Conservation (phyloP, 306 rosid genomes). For the Lotus japonicus region DNA sequence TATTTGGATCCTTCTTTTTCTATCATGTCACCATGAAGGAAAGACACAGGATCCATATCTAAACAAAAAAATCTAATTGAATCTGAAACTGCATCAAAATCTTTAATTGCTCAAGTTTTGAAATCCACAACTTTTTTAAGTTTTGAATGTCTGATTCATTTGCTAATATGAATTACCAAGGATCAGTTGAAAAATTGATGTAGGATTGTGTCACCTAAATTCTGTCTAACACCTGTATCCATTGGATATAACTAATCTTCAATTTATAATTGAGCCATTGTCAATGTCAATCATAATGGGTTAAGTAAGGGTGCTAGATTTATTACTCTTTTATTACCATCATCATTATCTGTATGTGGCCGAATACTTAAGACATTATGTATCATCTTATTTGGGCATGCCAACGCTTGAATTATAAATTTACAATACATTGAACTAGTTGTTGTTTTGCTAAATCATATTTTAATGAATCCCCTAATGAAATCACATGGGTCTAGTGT, state of each 20-base stretch:
- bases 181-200: constrained; percentile 8
- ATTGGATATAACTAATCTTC: constrained; percentile 11
- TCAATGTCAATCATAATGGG: constrained; percentile 36
- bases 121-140: background rate
- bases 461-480: constrained; percentile 29
- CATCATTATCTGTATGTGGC: constrained; percentile 11
- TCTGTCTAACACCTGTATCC: constrained; percentile 28
- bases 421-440: constrained; percentile 33
- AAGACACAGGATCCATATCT: too few relatives aligned
- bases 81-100: constrained; percentile 9
- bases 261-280: constrained; percentile 14
- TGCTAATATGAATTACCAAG: background rate
- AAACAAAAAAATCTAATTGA: background rate
- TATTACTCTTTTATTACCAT: constrained; percentile 1
- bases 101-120: background rate
- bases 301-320: constrained; percentile 28
- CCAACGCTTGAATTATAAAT: constrained; percentile 30
- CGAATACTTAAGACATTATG: constrained; percentile 24
- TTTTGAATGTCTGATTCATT: background rate
- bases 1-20: too few relatives aligned
- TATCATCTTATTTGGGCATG: constrained; percentile 36
- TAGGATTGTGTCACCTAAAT: constrained; percentile 38
- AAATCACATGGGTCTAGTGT: constrained; percentile 74
- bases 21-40: background rate
- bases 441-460: constrained; percentile 25